Evolutionary conservation across 805 yeast genomes (phyloP).

Genomic region (Pachysolen tannophilus): DNA sequence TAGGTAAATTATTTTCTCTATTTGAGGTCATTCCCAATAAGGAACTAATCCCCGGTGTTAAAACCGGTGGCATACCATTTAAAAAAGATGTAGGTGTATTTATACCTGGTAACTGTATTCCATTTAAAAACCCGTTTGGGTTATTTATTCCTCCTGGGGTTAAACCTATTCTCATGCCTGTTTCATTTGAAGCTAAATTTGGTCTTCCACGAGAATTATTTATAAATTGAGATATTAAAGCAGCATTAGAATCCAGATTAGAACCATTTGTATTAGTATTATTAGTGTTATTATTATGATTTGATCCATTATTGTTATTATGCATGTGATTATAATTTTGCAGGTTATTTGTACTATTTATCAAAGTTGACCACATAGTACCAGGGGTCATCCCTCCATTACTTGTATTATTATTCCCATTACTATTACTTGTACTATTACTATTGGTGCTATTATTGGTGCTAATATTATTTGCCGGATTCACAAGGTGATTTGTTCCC

Average conservation of each 20-base stretch:
- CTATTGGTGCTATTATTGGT: constrained; percentile 6
- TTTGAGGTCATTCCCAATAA: constrained; percentile 13
- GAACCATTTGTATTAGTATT: constrained; percentile 9
- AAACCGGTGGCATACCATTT: constrained; percentile 24
- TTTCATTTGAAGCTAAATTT: constrained; percentile 73
- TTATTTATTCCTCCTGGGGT: constrained; percentile 55
- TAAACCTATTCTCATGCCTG: constrained; percentile 60
- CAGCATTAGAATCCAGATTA: background rate
- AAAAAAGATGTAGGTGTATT: constrained; percentile 10
- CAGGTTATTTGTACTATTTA: constrained; percentile 1
- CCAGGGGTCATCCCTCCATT: constrained; percentile 11
- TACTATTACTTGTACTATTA: constrained; percentile 8
- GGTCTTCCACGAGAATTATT: constrained; percentile 31
- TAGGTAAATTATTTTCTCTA: background rate
- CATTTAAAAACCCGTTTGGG: constrained; percentile 27
- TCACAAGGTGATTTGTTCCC: constrained; percentile 3
- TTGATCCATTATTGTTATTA: constrained; percentile 10
- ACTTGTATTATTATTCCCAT: constrained; percentile 5
- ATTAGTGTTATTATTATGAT: constrained; percentile 15
- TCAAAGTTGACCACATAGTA: constrained; percentile 6
- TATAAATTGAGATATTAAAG: constrained; percentile 12
- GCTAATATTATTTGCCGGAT: constrained; percentile 4
- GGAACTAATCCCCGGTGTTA: constrained; percentile 37
- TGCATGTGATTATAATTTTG: constrained; percentile 1
- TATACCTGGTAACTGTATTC: constrained; percentile 27